Evolutionary conservation across 495 filamentous ascomycete genomes (phyloP).

Genomic region (Aspergillus cavernicola): DNA sequence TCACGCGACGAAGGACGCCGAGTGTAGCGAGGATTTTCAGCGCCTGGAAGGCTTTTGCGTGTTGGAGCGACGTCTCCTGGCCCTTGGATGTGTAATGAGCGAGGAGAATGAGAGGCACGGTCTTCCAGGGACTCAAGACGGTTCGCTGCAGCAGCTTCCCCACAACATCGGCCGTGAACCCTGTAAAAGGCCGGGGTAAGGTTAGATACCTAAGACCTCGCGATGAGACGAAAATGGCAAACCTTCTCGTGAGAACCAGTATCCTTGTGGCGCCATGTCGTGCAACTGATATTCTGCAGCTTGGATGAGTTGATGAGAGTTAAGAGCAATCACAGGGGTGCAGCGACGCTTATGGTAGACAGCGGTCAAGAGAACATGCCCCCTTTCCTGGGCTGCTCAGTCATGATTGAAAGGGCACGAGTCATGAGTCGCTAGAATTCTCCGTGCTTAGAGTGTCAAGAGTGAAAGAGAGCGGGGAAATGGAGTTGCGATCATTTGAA

Average conservation of each 20-base stretch:
- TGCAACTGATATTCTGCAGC: background rate
- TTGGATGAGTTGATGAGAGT: background rate
- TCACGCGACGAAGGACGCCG: slow-evolving; percentile 45
- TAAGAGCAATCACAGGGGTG: background rate
- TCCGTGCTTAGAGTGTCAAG: background rate
- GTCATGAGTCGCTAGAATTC: background rate
- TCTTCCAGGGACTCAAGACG: slow-evolving; percentile 55
- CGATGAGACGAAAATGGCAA: background rate
- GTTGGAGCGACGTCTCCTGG: slow-evolving; percentile 42
- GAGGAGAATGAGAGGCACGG: slow-evolving; percentile 52
- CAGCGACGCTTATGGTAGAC: background rate
- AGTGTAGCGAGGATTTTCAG: slow-evolving; percentile 30
- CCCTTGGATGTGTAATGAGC: slow-evolving; percentile 59
- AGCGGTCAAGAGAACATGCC: background rate
- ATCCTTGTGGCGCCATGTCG: slow-evolving; percentile 21
- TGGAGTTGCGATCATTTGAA: slow-evolving; percentile 8
- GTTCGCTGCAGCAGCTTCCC: slow-evolving; percentile 51
- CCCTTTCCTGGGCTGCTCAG: background rate
- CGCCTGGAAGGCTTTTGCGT: slow-evolving; percentile 34
- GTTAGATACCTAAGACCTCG: background rate
- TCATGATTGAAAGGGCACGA: background rate
- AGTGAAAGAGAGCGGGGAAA: slow-evolving; percentile 4
- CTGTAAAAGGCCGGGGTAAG: slow-evolving; percentile 26
- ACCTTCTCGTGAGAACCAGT: slow-evolving; percentile 36
- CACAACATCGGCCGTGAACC: slow-evolving; percentile 60